Evolutionary conservation across 768 basidiomycete genomes (phyloP).

Genomic region (Termitomyces titanicus): DNA sequence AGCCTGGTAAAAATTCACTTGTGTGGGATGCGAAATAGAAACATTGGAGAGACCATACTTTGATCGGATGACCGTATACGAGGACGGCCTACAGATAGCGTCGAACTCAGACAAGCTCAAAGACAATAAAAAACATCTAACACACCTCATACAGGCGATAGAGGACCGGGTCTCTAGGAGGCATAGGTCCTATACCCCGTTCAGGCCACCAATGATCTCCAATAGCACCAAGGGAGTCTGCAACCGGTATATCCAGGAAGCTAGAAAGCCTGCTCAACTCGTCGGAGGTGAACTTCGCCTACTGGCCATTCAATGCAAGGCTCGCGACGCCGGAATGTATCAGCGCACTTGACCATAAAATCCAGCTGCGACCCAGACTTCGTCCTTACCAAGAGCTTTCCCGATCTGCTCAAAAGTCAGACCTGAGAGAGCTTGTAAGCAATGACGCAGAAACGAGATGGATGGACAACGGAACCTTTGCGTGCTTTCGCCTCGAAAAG

Average conservation of each 20-base stretch:
- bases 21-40: not conserved
- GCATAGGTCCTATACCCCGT: conserved; percentile 64
- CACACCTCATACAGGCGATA: conserved; percentile 79
- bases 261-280: conserved; percentile 53
- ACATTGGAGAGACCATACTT: conserved; percentile 37
- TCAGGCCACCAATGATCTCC: conserved; percentile 74
- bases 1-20: conserved; percentile 33
- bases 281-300: conserved; percentile 67
- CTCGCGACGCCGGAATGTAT: not conserved
- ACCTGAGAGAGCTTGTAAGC: conserved; percentile 31
- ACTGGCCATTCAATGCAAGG: not conserved
- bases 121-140: not conserved
- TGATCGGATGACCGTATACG: conserved; percentile 79
- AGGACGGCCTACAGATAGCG: conserved; percentile 47
- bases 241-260: conserved; percentile 44
- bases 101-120: not conserved
- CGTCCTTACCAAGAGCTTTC: conserved; percentile 62
- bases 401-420: conserved; percentile 70
- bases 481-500: conserved; percentile 66
- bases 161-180: conserved; percentile 75
- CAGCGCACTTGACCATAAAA: conserved; percentile 71
- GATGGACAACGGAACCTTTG: conserved; percentile 39
- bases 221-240: conserved; percentile 37
- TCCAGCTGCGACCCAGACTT: conserved; percentile 79
- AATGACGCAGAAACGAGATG: not conserved